Evolutionary conservation across 495 filamentous ascomycete genomes (phyloP).

Genomic region (Thozetella sp.): DNA sequence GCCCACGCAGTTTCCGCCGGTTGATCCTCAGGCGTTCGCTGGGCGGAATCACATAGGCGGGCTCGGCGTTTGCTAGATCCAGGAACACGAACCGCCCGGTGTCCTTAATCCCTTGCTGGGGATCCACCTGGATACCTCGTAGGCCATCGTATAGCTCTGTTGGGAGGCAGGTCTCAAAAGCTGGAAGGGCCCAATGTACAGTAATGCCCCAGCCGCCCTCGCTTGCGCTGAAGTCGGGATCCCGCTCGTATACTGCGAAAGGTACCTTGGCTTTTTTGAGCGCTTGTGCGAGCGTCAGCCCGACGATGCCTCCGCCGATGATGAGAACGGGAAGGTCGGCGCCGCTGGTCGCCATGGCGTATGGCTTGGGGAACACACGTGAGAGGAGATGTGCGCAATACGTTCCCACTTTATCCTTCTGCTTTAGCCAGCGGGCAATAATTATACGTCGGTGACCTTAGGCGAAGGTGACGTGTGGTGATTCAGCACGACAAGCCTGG

Average conservation of each 20-base stretch:
- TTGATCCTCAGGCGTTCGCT: conserved; percentile 49
- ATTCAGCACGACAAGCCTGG: no score
- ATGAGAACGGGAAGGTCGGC: conserved; percentile 47
- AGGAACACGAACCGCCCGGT: conserved; percentile 56
- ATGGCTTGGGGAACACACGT: no score
- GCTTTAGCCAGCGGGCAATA: no score
- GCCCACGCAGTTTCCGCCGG: conserved; percentile 43
- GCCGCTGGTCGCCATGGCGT: not conserved
- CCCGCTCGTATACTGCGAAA: conserved; percentile 58
- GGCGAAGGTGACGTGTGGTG: no score
- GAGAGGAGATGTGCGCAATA: no score
- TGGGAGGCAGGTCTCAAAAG: conserved; percentile 45
- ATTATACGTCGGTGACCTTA: no score
- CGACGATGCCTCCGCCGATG: conserved; percentile 61
- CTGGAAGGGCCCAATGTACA: conserved; percentile 54
- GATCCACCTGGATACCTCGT: conserved; percentile 49
- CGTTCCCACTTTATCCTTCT: no score
- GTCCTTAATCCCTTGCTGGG: conserved; percentile 41
- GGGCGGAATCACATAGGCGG: conserved; percentile 48
- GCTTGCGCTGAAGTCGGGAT: conserved; percentile 40
- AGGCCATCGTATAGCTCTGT: conserved; percentile 39
- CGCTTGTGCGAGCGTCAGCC: conserved; percentile 60
- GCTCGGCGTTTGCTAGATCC: conserved; percentile 48
- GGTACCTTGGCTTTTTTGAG: conserved; percentile 39
- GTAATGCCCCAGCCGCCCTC: conserved; percentile 61